These are phyloP conservation scores for Mucor mucedo DNA, from an alignment of 371 early-diverging fungal species.

Conservation along the genomic window DNA sequence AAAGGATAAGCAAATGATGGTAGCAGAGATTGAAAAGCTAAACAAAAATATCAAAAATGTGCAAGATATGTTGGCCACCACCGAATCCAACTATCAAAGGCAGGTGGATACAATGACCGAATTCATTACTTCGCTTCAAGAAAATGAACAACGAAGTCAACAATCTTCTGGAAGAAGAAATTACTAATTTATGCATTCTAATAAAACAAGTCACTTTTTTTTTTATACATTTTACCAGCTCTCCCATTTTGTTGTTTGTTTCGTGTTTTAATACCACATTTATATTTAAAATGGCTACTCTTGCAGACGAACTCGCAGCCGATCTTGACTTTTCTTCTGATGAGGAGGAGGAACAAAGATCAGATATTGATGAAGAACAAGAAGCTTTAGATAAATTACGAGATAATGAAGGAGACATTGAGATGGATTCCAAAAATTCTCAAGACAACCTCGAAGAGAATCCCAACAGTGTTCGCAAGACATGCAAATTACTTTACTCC, in stretches of 20 bases:
- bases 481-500: conserved; percentile 49
- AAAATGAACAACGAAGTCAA: conserved; percentile 9
- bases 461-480: conserved; percentile 42
- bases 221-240: not conserved
- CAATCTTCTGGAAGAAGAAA: conserved; percentile 6
- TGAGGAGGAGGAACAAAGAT: conserved; percentile 37
- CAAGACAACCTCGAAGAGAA: conserved; percentile 15
- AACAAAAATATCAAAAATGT: conserved; percentile 36
- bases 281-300: conserved; percentile 43
- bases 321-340: conserved; percentile 71
- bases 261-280: not conserved
- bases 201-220: not conserved
- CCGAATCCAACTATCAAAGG: conserved; percentile 45
- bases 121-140: conserved; percentile 32
- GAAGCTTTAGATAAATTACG: conserved; percentile 27
- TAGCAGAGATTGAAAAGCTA: conserved; percentile 34
- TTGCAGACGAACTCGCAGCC: conserved; percentile 80
- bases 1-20: conserved; percentile 26
- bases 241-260: conserved; percentile 4
- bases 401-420: conserved; percentile 28
- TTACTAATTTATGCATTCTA: conserved; percentile 5
- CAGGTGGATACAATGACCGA: conserved; percentile 50
- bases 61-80: conserved; percentile 41
- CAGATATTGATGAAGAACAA: conserved; percentile 36
- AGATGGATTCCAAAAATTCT: conserved; percentile 24